phyloP scores from a whole-genome alignment of 2,329 filamentous ascomycete species.

The Stagonosporopsis rhizophila region DNA sequence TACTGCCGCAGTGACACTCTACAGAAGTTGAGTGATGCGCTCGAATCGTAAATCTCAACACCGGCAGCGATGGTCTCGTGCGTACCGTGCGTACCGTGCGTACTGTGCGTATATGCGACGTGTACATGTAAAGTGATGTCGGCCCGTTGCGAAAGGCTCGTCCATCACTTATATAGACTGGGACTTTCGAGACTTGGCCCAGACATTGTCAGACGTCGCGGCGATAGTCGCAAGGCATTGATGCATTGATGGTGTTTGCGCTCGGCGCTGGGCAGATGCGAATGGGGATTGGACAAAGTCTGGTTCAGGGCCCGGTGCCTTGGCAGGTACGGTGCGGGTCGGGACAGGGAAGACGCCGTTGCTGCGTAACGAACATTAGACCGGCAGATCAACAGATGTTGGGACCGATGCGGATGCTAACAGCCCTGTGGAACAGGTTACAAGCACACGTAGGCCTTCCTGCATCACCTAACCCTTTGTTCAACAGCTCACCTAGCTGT shows the following conservation, averaged over 20 bases:
- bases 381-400: conserved; percentile 14
- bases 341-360: conserved; percentile 17
- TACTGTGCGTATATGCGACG: not conserved
- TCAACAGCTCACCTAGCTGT: conserved; percentile 11
- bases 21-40: not conserved
- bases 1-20: not conserved
- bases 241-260: conserved; percentile 8
- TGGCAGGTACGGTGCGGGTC: conserved; percentile 13
- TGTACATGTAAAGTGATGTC: not conserved
- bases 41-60: not conserved
- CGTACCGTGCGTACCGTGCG: no score
- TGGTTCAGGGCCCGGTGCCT: conserved; percentile 10
- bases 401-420: conserved; percentile 4
- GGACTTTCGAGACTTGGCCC: not conserved
- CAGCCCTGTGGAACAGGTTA: conserved; percentile 12
- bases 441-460: conserved; percentile 11
- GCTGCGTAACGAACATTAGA: conserved; percentile 14
- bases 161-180: not conserved
- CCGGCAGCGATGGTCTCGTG: not conserved
- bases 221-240: not conserved
- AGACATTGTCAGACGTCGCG: not conserved
- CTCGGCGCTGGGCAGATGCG: conserved; percentile 2
- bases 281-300: conserved; percentile 5
- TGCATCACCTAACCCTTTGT: not conserved
- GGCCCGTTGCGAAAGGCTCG: not conserved